These are phyloP conservation scores for Cercospora zeina DNA, from an alignment of 2,329 filamentous ascomycete species.

Conservation along the genomic window DNA sequence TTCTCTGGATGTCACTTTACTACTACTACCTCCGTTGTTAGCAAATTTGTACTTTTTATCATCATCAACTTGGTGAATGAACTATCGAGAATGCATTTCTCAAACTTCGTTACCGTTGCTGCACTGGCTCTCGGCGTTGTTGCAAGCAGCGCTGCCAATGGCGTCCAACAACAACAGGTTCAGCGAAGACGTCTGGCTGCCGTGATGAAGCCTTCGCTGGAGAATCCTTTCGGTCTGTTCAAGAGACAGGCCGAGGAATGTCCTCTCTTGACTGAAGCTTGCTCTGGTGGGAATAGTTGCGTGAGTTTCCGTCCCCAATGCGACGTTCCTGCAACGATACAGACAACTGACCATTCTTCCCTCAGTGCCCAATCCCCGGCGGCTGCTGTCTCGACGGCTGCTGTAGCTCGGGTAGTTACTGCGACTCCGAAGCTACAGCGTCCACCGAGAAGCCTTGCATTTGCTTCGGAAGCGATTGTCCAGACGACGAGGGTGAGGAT, in stretches of 20 bases:
- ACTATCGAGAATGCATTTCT: background rate
- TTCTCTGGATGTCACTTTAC: background rate
- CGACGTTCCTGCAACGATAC: background rate
- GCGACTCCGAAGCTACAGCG: background rate
- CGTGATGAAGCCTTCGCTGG: background rate
- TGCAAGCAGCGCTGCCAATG: background rate
- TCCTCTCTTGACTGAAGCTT: background rate
- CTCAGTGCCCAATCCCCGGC: background rate
- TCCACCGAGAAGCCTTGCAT: slow-evolving; percentile 4
- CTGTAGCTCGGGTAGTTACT: background rate
- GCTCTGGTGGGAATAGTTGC: background rate
- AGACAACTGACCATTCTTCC: background rate
- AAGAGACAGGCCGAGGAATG: background rate
- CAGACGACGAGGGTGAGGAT: background rate
- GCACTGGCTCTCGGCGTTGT: background rate
- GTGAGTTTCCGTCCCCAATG: background rate
- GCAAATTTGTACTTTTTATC: background rate
- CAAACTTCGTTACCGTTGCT: slow-evolving; percentile 2
- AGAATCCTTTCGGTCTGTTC: background rate
- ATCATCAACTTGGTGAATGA: background rate
- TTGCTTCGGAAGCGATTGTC: slow-evolving; percentile 2
- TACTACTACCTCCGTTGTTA: too few species aligned
- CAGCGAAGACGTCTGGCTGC: slow-evolving; percentile 1
- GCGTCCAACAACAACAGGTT: background rate
- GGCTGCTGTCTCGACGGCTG: slow-evolving; percentile 3